Percentiles rank a stretch among this genome's conserved stretches.
These are phyloP conservation scores for Maudiozyma pseudohumilis DNA, from an alignment of 805 yeast genomes.

Conservation along the genomic window DNA sequence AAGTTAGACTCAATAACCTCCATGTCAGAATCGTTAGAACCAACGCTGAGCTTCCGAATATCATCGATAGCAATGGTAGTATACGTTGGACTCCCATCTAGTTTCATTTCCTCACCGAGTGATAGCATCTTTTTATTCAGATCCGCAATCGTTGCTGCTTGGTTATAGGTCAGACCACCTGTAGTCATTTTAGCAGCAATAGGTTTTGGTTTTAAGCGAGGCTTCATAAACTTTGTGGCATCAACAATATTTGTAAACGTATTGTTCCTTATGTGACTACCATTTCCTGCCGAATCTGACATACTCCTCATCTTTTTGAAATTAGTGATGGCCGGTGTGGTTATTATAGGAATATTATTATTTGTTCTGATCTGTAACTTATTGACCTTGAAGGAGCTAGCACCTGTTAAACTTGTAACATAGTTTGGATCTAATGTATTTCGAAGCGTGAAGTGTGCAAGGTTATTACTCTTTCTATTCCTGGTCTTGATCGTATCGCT, in stretches of 20 bases:
- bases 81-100: not conserved
- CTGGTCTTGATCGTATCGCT: slow-evolving; percentile 87
- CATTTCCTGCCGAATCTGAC: not conserved
- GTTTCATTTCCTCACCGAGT: not conserved
- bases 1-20: not conserved
- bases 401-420: slow-evolving; percentile 17
- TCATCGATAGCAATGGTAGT: not conserved
- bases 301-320: not conserved
- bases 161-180: no score
- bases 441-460: not conserved
- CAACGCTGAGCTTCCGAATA: not conserved
- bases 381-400: not conserved
- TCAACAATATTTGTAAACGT: slow-evolving; percentile 1
- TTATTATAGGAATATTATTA: not conserved
- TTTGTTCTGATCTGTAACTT: not conserved
- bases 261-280: not conserved
- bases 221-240: slow-evolving; percentile 5
- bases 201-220: slow-evolving; percentile 4
- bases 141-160: no score
- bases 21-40: not conserved
- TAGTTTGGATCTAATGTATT: not conserved
- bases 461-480: slow-evolving; percentile 42
- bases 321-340: not conserved
- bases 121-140: not conserved
- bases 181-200: not conserved